Conservation (phyloP, 148 eudicot genomes). For the Simmondsia chinensis region DNA sequence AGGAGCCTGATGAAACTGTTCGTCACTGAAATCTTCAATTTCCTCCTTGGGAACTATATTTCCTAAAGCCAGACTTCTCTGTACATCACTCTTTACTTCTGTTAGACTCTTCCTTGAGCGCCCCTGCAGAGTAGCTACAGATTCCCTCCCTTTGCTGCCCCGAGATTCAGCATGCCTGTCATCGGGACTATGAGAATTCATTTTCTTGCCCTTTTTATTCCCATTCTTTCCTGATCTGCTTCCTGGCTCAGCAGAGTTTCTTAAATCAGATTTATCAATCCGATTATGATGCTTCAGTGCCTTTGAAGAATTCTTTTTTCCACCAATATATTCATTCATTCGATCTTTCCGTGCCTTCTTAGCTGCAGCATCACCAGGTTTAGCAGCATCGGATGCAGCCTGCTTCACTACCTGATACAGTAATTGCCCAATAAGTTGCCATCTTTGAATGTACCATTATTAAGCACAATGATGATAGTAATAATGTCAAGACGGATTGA, state of each 20-base stretch:
- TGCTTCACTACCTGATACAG: slow-evolving; percentile 14
- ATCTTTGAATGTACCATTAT: too few relatives aligned
- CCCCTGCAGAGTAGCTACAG: slow-evolving; percentile 6
- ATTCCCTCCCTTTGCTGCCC: slow-evolving; percentile 6
- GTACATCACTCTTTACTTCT: background rate
- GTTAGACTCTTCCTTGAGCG: slow-evolving; percentile 3
- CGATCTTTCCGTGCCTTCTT: too few relatives aligned
- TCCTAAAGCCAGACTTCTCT: slow-evolving; percentile 1
- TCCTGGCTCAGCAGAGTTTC: slow-evolving; percentile 5
- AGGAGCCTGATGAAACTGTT: slow-evolving; percentile 10
- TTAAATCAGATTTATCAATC: slow-evolving; percentile 4
- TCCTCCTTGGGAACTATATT: slow-evolving; percentile 7
- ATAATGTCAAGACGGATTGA: too few relatives aligned
- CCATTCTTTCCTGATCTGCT: slow-evolving; percentile 12
- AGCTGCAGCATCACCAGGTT: slow-evolving; percentile 1
- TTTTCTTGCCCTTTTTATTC: slow-evolving; percentile 22
- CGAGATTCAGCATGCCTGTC: slow-evolving; percentile 13
- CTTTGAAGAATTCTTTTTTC: slow-evolving; percentile 14
- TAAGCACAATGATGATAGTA: too few relatives aligned
- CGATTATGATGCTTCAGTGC: slow-evolving; percentile 12
- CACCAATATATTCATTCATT: too few relatives aligned
- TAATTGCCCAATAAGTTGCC: too few relatives aligned
- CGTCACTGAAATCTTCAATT: slow-evolving; percentile 9
- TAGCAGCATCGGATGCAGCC: slow-evolving; percentile 5
- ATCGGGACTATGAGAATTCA: slow-evolving; percentile 15